These are phyloP conservation scores for Penicillium capsulatum DNA, from an alignment of 2,329 filamentous ascomycete genomes.

Conservation along the genomic window DNA sequence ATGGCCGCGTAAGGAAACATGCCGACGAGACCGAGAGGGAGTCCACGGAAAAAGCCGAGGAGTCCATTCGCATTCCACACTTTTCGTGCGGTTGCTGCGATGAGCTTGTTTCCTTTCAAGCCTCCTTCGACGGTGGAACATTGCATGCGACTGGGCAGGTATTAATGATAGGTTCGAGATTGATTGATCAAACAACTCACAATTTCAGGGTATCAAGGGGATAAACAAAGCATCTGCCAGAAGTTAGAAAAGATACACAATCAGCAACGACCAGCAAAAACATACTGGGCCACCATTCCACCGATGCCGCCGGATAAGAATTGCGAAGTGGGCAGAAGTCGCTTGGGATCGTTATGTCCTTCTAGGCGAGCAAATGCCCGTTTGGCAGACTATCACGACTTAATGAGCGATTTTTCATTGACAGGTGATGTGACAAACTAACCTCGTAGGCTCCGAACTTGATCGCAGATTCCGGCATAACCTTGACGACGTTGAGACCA, in stretches of 20 bases:
- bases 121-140: slow-evolving; percentile 89
- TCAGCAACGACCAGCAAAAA: slow-evolving; percentile 3
- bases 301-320: slow-evolving; percentile 87
- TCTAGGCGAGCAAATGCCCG: slow-evolving; percentile 78
- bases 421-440: slow-evolving; percentile 17
- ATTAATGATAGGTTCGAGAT: slow-evolving; percentile 6
- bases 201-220: slow-evolving; percentile 70
- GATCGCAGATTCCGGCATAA: slow-evolving; percentile 97
- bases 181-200: slow-evolving; percentile 38
- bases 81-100: slow-evolving; percentile 75
- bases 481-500: slow-evolving; percentile 91
- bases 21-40: slow-evolving; percentile 88
- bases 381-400: slow-evolving; percentile 65
- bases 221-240: slow-evolving; percentile 76
- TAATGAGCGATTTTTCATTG: slow-evolving; percentile 7
- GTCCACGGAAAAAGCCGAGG: slow-evolving; percentile 77
- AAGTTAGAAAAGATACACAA: slow-evolving; percentile 19
- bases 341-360: slow-evolving; percentile 75
- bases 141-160: slow-evolving; percentile 66
- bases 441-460: slow-evolving; percentile 96
- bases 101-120: slow-evolving; percentile 74
- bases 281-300: slow-evolving; percentile 88
- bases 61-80: slow-evolving; percentile 77
- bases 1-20: slow-evolving; percentile 99
- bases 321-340: slow-evolving; percentile 78